These are phyloP conservation scores for Dysphania ambrosioides DNA, from an alignment of 148 eudicot species.

Conservation along the genomic window DNA sequence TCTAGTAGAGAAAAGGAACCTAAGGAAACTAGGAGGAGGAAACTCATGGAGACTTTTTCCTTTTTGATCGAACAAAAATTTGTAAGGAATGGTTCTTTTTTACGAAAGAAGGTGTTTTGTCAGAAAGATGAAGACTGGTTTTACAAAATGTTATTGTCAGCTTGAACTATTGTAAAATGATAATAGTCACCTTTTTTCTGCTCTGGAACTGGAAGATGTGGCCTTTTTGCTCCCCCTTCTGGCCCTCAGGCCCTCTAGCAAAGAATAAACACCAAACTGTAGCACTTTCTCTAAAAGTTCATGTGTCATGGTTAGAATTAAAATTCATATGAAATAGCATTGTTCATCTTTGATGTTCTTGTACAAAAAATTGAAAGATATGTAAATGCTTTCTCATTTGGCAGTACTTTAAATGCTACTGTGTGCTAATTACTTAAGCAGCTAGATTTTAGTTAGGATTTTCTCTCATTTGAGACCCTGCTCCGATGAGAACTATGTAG, in stretches of 20 bases:
- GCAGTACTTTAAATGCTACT: neutral
- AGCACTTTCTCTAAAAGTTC: neutral
- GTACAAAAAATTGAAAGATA: neutral
- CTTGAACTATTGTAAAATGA: neutral
- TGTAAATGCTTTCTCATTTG: neutral
- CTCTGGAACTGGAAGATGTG: too few species aligned
- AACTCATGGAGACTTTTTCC: too few species aligned
- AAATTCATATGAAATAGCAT: too few species aligned
- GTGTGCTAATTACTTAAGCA: neutral
- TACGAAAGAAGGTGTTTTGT: too few species aligned
- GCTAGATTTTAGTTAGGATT: neutral
- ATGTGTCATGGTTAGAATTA: neutral
- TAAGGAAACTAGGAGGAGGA: too few species aligned
- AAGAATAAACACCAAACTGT: neutral
- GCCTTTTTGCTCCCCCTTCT: too few species aligned
- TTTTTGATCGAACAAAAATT: too few species aligned
- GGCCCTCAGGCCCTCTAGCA: too few species aligned
- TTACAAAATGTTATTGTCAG: neutral
- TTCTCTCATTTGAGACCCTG: neutral
- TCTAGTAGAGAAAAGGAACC: neutral
- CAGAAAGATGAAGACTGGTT: neutral
- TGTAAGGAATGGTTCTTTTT: too few species aligned
- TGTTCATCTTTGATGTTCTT: neutral
- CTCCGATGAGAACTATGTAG: neutral
- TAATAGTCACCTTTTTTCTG: too few species aligned